Base-by-base conservation (phyloP, 2,329 filamentous ascomycete species). In the Diaporthe aspalathi region DNA sequence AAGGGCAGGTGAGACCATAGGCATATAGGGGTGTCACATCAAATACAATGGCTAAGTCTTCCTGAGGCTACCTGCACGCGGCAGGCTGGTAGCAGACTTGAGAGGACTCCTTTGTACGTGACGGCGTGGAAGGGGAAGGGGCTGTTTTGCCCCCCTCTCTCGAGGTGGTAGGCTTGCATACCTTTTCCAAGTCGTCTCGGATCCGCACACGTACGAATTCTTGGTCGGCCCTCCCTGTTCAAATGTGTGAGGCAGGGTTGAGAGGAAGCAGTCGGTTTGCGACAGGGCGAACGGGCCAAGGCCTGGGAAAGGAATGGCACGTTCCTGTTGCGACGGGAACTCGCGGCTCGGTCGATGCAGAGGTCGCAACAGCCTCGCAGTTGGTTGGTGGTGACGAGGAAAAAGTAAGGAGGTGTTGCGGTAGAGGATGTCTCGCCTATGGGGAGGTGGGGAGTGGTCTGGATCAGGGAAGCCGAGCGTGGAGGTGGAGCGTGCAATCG, bases 1-100 rank as follows among this genome's bases (percentile, higher is more conserved):
- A n/a, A 73, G 72, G 72, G 72, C 69, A 62, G 52, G 56, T 71
- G 69, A 73, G 66, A 73, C 69, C 24, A 47, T 20, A 57, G 16
- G 24, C 20, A 43, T 32, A 40, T 60, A 60, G 29, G 43, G 53
- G 47, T 22, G 66, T 20, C 7, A 50, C 20, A 50, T 57, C 40
- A 27, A 40, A 60, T 50, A 29, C 54, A 43, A n/a, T n/a, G 35
- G 38, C 43, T 7, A 11, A 11, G 27, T 27, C 47, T 38, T 38
- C 35, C 35, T 57, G 29, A 68, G 27, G 29, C 20, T 52, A 43
- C 40, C 24, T 45, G 35, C 63, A 67, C 16, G 7, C 50, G 49
- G 50, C 53, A 35, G 22, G 45, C 43, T 65, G 60, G 45, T 38
- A 6, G 16, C 12, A 7, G 6, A 43, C 43, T 29, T 65, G 45